Base-by-base conservation (phyloP, 108 stramenopile species). In the Nitzschia palea region DNA sequence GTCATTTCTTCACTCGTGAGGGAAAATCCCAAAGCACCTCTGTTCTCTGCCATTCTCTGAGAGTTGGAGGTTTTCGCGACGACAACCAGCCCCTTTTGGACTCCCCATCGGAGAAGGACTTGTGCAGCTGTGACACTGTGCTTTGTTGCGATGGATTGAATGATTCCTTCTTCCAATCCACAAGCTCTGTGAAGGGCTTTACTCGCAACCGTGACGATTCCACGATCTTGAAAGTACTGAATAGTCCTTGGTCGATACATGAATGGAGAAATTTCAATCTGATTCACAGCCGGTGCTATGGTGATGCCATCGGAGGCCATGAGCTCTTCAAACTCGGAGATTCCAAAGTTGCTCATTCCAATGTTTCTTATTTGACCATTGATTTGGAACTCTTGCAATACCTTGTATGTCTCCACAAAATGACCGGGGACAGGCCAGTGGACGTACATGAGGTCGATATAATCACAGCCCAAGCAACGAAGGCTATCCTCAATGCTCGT, bases 51-150 rank as follows among this genome's bases (percentile, higher is more conserved):
- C 83, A 97, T 85, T 22, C 89, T 82, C 32, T 45, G 66, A 4
- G 71, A n/a, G 23, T 72, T 77, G 15, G 79, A 72, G 25, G 89
- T 86, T 74, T 95, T 95, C 32, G 77, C 68, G 27, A 95, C 73
- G 0, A 88, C 77, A 51, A 87, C 57, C 12, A 87, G 80, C n/a
- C 87, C 82, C 25, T 91, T 68, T 61, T 95, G 93, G 23, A 91
- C 51, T 20, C 76, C 81, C 96, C 96, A 97, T 25, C 93, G 82
- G 3, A 97, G 57, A 56, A 94, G 53, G n/a, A 97, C 71, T 50
- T 97, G 96, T 8, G 86, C 91, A 5, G 90, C 76, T 26, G 91
- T 88, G 53, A 82, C 81, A 36, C 65, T 62, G 65, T 90, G 64
- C 55, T 77, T 81, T 9, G 62, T 27, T 15, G 88, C 83, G 31